Percentiles rank a stretch among this genome's conserved stretches.
These are phyloP conservation scores for Teunomyces cretensis DNA, from an alignment of 805 yeast genomes.

Conservation along the genomic window DNA sequence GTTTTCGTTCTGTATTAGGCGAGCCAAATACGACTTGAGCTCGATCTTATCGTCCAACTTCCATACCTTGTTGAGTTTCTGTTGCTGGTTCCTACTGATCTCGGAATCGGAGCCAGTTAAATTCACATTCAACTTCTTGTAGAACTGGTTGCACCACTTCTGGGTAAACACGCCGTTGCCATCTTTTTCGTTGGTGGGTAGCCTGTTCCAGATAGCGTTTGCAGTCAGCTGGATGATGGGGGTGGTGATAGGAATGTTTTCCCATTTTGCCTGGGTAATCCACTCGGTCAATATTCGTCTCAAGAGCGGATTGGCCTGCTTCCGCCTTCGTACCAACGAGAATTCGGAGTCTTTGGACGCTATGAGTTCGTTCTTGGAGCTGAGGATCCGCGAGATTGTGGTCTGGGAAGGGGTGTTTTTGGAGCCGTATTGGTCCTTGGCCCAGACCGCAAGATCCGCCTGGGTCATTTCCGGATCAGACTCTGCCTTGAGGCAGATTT, in stretches of 20 bases:
- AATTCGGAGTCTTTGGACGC: conserved; percentile 52
- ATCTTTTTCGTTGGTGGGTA: conserved; percentile 53
- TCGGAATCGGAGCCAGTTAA: conserved; percentile 42
- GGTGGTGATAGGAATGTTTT: conserved; percentile 60
- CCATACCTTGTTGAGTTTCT: conserved; percentile 53
- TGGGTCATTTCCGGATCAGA: conserved; percentile 71
- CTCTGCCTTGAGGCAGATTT: conserved; percentile 65
- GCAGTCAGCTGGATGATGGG: conserved; percentile 67
- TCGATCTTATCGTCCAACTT: conserved; percentile 54
- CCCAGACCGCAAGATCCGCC: conserved; percentile 64
- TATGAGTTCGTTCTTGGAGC: conserved; percentile 53
- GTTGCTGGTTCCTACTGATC: conserved; percentile 18
- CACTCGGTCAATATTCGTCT: conserved; percentile 65
- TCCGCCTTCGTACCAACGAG: conserved; percentile 51
- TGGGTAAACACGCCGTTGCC: conserved; percentile 66
- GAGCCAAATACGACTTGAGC: conserved; percentile 43
- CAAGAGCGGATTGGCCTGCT: conserved; percentile 53
- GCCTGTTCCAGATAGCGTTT: conserved; percentile 58
- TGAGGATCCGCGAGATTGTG: conserved; percentile 60
- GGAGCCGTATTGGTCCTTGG: conserved; percentile 52
- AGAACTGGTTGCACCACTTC: conserved; percentile 57
- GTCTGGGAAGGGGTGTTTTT: conserved; percentile 63
- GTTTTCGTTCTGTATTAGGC: conserved; percentile 27
- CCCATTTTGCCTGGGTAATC: conserved; percentile 69
- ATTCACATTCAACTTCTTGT: conserved; percentile 50